These are phyloP conservation scores for Phytomonas sp. DNA, from an alignment of 208 protist genomes.

Conservation along the genomic window DNA sequence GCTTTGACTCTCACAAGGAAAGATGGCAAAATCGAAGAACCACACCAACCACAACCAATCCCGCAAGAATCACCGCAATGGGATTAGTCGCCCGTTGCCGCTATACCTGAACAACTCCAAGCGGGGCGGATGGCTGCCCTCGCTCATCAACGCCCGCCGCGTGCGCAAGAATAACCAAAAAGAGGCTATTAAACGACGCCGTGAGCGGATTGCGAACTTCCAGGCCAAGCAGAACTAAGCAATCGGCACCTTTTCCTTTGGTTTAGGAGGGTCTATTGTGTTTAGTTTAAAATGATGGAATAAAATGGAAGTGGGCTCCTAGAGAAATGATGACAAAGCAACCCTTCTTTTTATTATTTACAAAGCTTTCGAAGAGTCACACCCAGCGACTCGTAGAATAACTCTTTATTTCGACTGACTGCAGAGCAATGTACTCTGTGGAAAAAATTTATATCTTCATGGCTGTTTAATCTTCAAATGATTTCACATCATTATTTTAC, in stretches of 20 bases:
- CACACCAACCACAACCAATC: slow-evolving; percentile 93
- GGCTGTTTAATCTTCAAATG: not conserved
- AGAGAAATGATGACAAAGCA: not conserved
- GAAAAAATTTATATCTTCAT: not conserved
- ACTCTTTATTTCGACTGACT: not conserved
- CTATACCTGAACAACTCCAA: slow-evolving; percentile 68
- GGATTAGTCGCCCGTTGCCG: slow-evolving; percentile 78
- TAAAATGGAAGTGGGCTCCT: not conserved
- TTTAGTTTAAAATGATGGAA: not conserved
- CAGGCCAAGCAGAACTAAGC: slow-evolving; percentile 24
- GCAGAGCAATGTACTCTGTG: not conserved
- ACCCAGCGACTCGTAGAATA: not conserved
- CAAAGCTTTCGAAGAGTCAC: not conserved
- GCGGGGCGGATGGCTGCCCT: slow-evolving; percentile 73
- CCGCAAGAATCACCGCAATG: slow-evolving; percentile 89
- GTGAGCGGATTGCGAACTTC: slow-evolving; percentile 59
- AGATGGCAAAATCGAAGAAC: slow-evolving; percentile 92
- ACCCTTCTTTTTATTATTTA: slow-evolving; percentile 1
- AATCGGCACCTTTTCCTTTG: not conserved
- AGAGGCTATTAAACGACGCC: slow-evolving; percentile 62
- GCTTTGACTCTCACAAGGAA: slow-evolving; percentile 6
- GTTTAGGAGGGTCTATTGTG: not conserved
- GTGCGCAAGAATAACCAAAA: slow-evolving; percentile 88
- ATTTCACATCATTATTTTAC: not conserved
- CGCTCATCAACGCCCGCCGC: slow-evolving; percentile 71